These are phyloP conservation scores for Pseudogymnoascus destructans DNA, from an alignment of 2,329 filamentous ascomycete species.

Conservation along the genomic window DNA sequence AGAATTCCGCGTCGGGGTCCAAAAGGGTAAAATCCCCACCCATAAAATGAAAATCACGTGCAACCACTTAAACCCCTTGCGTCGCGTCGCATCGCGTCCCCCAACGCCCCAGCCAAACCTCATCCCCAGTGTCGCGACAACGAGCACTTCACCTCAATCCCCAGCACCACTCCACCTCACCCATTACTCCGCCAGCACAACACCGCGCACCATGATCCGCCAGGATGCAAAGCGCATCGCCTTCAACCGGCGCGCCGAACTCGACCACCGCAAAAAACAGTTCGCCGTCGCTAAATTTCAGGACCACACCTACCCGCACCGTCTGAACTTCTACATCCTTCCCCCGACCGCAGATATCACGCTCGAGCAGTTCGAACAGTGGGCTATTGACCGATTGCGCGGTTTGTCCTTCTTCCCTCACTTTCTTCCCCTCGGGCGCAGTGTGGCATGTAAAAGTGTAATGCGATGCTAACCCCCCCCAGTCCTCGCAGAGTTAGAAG, in stretches of 20 bases:
- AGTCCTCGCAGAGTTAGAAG: conserved; percentile 82
- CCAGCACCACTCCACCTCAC: background rate
- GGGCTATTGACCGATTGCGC: conserved; percentile 86
- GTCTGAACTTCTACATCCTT: conserved; percentile 81
- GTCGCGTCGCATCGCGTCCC: conserved; percentile 5
- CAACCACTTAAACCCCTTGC: conserved; percentile 6
- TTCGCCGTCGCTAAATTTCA: conserved; percentile 68
- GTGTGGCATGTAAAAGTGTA: no score
- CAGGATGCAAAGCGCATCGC: conserved; percentile 24
- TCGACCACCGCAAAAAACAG: conserved; percentile 76
- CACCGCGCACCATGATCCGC: conserved; percentile 19
- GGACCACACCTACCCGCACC: conserved; percentile 66
- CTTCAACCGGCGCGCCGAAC: conserved; percentile 60
- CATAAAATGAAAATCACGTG: background rate
- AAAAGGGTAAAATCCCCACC: background rate
- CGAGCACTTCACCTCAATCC: background rate
- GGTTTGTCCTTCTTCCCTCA: conserved; percentile 35
- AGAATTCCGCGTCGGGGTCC: background rate
- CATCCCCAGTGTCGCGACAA: background rate
- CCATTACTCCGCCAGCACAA: background rate
- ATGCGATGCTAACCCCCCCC: conserved; percentile 25
- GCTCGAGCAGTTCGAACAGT: conserved; percentile 95
- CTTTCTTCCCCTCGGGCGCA: no score
- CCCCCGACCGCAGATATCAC: conserved; percentile 90
- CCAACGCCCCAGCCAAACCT: background rate